Base-by-base conservation (phyloP, 2,329 filamentous ascomycete genomes). In the Fusarium gaditjirri region DNA sequence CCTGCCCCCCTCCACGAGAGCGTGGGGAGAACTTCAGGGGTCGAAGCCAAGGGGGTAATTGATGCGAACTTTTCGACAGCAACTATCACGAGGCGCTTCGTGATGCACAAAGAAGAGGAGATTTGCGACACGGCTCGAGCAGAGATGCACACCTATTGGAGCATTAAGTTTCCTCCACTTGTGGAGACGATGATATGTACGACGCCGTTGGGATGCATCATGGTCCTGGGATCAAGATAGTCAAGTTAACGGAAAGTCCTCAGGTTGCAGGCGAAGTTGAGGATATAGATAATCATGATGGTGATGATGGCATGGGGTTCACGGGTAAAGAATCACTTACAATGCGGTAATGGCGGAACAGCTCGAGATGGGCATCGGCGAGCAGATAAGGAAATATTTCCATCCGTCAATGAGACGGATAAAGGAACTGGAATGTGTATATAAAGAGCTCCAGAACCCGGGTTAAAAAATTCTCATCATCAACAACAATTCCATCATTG, bases 211-310 rank as follows among this genome's bases (percentile, higher is more conserved):
- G 23, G 23, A 52, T 52, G 17, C 49, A 52, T 52, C 14, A 3
- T 3, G 13, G 2, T 36, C 4, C 17, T 3, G 8, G 49, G 49
- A 36, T 36, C 23, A 9, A 16, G 33, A 36, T 25, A 9, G 16
- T 36, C 17, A 31, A 14, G 23, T 21, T 0, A 2, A 52, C 12
- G 0, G 17, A 52, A 50, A 17, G 8, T 1, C 9, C n/a, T 35
- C 31, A 12, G 1, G 31, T 0, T 43, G 4, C 12, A 17, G 2
- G 3, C 5, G 3, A 21, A 3, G 23, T 27, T 36, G n/a, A 6
- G 5, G 1, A 21, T 0, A 21, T 35, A 27, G 9, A 27, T 21
- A 12, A 36, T 36, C 8, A n/a, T 16, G 2, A 21, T 8, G 4
- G 2, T 12, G 17, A 12, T 16, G 9, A 19, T 9, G 0, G 14